A percentile compares a stretch with the other conserved stretches of the same genome.
phyloP scores from a whole-genome alignment of 1,284 basidiomycete genomes.

The Naganishia liquefaciens region DNA sequence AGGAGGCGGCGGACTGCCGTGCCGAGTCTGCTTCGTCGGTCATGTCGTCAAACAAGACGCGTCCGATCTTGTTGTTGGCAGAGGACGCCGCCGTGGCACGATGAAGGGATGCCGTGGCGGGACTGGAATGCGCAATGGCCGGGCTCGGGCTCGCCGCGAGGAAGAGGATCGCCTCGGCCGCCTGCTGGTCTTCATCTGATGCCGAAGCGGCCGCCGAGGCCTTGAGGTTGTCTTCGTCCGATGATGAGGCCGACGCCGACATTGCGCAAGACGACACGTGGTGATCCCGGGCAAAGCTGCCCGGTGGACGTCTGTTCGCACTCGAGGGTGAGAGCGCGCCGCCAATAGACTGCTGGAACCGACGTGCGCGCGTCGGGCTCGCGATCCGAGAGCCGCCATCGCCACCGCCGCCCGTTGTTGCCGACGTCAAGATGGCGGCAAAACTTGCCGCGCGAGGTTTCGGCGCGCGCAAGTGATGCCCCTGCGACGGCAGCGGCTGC shows the following conservation, averaged over 20 bases:
- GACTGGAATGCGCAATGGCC: constrained; percentile 25
- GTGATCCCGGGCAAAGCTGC: not conserved
- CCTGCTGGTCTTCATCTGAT: constrained; percentile 25
- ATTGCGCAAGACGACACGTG: not conserved
- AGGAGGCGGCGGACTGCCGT: not conserved
- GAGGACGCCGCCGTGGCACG: constrained; percentile 1
- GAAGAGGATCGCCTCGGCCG: constrained; percentile 21
- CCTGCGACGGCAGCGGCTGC: too few relatives aligned
- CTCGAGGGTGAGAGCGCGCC: constrained; percentile 9
- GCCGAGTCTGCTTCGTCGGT: constrained; percentile 1
- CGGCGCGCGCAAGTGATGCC: not conserved
- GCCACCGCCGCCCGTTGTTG: not conserved
- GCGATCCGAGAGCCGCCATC: not conserved
- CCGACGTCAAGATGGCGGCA: constrained; percentile 5
- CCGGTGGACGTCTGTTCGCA: not conserved
- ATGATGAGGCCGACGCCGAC: not conserved
- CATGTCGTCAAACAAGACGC: constrained; percentile 16
- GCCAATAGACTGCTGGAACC: not conserved
- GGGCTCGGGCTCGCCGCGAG: constrained; percentile 27
- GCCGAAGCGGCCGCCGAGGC: constrained; percentile 13
- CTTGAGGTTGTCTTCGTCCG: constrained; percentile 23
- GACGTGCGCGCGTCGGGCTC: constrained; percentile 14
- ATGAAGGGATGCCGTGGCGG: constrained; percentile 2
- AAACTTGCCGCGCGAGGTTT: constrained; percentile 24
- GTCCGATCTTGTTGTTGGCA: constrained; percentile 9